phyloP scores from a whole-genome alignment of 192 early-diverging fungal species.

The Diversispora epigaea region DNA sequence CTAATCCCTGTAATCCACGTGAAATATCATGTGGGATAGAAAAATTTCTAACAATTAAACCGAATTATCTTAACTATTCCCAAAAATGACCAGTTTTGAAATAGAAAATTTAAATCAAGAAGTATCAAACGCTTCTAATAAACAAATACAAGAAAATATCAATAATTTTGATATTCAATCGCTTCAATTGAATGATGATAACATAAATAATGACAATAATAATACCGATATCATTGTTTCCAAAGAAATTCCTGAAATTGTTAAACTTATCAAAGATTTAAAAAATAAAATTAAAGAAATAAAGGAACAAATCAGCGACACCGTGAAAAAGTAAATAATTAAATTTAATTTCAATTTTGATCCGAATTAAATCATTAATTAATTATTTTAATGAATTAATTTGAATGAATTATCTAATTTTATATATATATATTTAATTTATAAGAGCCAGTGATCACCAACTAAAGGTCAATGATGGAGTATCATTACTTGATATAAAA shows the following conservation, averaged over 20 bases:
- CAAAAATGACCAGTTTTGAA: too few species aligned
- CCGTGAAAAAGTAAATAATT: not conserved
- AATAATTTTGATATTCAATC: too few species aligned
- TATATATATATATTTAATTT: not conserved
- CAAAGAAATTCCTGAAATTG: constrained; percentile 17
- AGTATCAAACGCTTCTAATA: too few species aligned
- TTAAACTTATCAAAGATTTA: constrained; percentile 24
- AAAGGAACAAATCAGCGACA: constrained; percentile 7
- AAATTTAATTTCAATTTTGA: not conserved
- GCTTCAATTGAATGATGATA: too few species aligned
- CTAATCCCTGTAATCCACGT: too few species aligned
- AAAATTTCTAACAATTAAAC: too few species aligned
- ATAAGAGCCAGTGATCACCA: not conserved
- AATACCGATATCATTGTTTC: too few species aligned
- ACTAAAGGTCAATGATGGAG: constrained; percentile 64
- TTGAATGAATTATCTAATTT: not conserved
- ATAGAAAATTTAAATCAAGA: too few species aligned
- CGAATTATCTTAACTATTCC: too few species aligned
- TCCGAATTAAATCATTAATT: not conserved
- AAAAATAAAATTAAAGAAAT: constrained; percentile 24
- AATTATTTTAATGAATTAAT: not conserved
- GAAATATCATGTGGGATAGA: too few species aligned
- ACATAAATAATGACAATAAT: too few species aligned
- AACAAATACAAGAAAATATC: too few species aligned
- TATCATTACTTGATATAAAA: constrained; percentile 91